A percentile compares a stretch with the other conserved stretches of the same genome.
Evolutionary conservation across 176 grass and related monocot genomes (phyloP).

Genomic region (Carex parvula): DNA sequence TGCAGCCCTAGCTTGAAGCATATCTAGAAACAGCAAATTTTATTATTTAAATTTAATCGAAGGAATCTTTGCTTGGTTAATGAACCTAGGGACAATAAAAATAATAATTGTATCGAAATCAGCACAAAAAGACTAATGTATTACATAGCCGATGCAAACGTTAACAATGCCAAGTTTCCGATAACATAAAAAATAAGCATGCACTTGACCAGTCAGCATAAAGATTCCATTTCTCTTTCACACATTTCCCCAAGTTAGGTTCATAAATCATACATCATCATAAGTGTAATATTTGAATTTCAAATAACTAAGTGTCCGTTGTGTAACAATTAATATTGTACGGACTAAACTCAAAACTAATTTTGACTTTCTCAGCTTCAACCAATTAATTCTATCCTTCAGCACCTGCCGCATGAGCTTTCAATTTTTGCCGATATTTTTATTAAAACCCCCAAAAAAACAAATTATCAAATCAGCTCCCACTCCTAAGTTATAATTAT

Average conservation of each 20-base stretch:
- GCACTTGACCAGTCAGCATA: not conserved
- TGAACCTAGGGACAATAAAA: not conserved
- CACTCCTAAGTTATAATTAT: no score
- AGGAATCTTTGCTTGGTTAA: not conserved
- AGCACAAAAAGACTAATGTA: not conserved
- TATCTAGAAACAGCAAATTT: constrained; percentile 9
- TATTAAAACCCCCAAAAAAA: no score
- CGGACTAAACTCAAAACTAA: not conserved
- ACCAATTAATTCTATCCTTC: not conserved
- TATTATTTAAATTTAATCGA: not conserved
- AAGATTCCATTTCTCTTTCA: not conserved
- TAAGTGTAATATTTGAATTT: not conserved
- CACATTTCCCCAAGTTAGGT: not conserved
- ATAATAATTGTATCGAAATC: not conserved
- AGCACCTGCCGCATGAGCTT: not conserved
- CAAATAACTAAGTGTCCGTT: not conserved
- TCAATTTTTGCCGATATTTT: no score
- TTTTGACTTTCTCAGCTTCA: not conserved
- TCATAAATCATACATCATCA: not conserved
- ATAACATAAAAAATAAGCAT: not conserved
- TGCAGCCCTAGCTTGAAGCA: not conserved
- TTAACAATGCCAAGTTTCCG: constrained; percentile 1
- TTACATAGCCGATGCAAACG: not conserved
- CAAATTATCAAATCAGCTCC: no score
- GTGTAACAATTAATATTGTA: not conserved